Evolutionary conservation across 2,329 filamentous ascomycete species (phyloP).

Genomic region (Moelleriella libera): DNA sequence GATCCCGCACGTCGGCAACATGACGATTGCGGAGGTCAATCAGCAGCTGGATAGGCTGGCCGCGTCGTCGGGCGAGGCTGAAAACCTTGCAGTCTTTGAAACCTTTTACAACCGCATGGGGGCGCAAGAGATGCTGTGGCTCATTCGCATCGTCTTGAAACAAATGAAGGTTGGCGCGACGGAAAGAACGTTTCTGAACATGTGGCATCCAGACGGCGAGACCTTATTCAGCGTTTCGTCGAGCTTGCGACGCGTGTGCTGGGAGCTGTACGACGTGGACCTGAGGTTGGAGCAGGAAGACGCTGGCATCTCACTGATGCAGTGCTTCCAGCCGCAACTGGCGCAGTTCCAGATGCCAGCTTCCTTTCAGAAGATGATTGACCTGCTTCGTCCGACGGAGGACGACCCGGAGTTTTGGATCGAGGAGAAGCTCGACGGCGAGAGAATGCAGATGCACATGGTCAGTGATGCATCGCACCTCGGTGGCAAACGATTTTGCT

Average conservation of each 20-base stretch:
- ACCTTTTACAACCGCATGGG: conserved; percentile 87
- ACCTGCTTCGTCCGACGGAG: conserved; percentile 47
- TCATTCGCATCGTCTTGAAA: conserved; percentile 83
- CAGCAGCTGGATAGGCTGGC: conserved; percentile 68
- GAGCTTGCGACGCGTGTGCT: conserved; percentile 80
- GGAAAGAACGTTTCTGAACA: conserved; percentile 74
- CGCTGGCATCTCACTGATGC: conserved; percentile 67
- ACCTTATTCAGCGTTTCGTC: conserved; percentile 80
- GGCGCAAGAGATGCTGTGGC: conserved; percentile 82
- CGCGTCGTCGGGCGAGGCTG: conserved; percentile 61
- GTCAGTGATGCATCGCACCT: conserved; percentile 49
- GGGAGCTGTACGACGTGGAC: conserved; percentile 70
- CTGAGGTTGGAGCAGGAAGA: conserved; percentile 63
- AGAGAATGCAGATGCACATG: conserved; percentile 96
- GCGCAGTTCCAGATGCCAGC: conserved; percentile 81
- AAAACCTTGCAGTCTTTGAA: conserved; percentile 69
- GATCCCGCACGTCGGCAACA: conserved; percentile 55
- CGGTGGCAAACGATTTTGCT: conserved; percentile 63
- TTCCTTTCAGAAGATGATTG: conserved; percentile 63
- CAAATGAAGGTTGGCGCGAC: conserved; percentile 64
- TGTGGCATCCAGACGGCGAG: conserved; percentile 70
- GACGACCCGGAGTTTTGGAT: conserved; percentile 82
- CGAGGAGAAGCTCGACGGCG: conserved; percentile 93
- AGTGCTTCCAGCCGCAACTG: conserved; percentile 91
- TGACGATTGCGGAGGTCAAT: conserved; percentile 86